phyloP scores from a whole-genome alignment of 1,284 basidiomycete genomes.

The Melanopsichium pennsylvanicum region DNA sequence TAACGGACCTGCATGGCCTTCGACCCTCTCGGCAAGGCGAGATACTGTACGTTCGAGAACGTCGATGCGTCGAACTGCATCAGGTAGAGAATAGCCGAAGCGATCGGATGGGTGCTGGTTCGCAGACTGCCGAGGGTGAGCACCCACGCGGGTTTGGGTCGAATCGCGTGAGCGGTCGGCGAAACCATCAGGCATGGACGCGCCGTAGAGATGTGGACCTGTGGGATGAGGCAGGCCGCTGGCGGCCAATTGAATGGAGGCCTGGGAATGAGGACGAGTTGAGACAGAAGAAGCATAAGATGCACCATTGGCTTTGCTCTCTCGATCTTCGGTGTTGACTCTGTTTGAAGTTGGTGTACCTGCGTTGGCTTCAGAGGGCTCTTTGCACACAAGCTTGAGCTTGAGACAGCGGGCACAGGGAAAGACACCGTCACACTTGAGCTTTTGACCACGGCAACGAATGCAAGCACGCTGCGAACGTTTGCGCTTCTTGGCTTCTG shows the following conservation, averaged over 20 bases:
- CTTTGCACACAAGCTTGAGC: conserved; percentile 44
- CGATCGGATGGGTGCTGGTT: conserved; percentile 16
- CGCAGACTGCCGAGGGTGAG: conserved; percentile 3
- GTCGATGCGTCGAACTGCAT: conserved; percentile 36
- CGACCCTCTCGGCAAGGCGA: conserved; percentile 21
- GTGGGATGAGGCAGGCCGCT: conserved; percentile 20
- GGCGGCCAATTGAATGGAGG: conserved; percentile 12
- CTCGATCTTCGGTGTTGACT: conserved; percentile 20
- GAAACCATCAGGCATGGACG: conserved; percentile 1
- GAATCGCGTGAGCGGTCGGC: conserved; percentile 1
- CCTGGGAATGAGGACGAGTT: conserved; percentile 22
- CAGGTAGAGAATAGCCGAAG: conserved; percentile 30
- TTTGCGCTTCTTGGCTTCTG: conserved; percentile 45
- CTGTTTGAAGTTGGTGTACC: conserved; percentile 27
- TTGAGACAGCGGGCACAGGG: conserved; percentile 43
- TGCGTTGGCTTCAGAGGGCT: conserved; percentile 31
- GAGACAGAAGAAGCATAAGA: conserved; percentile 20
- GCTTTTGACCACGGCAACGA: conserved; percentile 45
- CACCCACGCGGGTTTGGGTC: background rate
- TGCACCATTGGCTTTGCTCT: conserved; percentile 9
- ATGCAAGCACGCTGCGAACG: conserved; percentile 47
- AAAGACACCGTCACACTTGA: conserved; percentile 47
- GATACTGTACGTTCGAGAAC: conserved; percentile 31
- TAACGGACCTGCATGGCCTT: conserved; percentile 3
- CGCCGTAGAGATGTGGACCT: conserved; percentile 1